Evolutionary conservation across 1,139 yeast species (phyloP).

Genomic region (Suhomyces coccinellae): DNA sequence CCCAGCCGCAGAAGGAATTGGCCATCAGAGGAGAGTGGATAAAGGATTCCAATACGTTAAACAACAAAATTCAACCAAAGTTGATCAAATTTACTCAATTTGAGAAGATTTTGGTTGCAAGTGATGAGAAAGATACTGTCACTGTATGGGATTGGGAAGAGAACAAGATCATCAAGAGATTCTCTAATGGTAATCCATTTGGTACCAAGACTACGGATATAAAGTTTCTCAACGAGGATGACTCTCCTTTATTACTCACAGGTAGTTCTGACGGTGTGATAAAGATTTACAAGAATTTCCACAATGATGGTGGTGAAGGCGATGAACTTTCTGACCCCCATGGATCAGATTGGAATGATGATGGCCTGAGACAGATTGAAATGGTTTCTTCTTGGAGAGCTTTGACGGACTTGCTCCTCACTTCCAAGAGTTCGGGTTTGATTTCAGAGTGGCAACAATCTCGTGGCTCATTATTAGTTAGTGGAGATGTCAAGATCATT

Average conservation of each 20-base stretch:
- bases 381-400: conserved; percentile 93
- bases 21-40: conserved; percentile 89
- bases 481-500: conserved; percentile 93
- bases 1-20: conserved; percentile 85
- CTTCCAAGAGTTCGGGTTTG: conserved; percentile 82
- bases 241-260: conserved; percentile 75
- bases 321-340: conserved; percentile 17
- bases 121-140: conserved; percentile 83
- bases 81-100: conserved; percentile 82
- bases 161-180: conserved; percentile 57
- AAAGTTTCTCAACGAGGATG: conserved; percentile 89
- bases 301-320: conserved; percentile 40
- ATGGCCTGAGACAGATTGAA: conserved; percentile 42
- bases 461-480: conserved; percentile 84
- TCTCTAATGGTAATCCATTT: conserved; percentile 81
- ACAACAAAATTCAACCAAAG: conserved; percentile 79
- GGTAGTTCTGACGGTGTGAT: conserved; percentile 95
- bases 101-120: conserved; percentile 77
- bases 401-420: conserved; percentile 74
- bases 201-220: conserved; percentile 89
- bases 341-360: conserved; percentile 22
- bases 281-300: conserved; percentile 78
- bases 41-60: conserved; percentile 56
- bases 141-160: conserved; percentile 89
- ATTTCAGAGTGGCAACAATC: conserved; percentile 97